Base-by-base conservation (phyloP, 805 yeast species). In the Wickerhamomyces hampshirensis region DNA sequence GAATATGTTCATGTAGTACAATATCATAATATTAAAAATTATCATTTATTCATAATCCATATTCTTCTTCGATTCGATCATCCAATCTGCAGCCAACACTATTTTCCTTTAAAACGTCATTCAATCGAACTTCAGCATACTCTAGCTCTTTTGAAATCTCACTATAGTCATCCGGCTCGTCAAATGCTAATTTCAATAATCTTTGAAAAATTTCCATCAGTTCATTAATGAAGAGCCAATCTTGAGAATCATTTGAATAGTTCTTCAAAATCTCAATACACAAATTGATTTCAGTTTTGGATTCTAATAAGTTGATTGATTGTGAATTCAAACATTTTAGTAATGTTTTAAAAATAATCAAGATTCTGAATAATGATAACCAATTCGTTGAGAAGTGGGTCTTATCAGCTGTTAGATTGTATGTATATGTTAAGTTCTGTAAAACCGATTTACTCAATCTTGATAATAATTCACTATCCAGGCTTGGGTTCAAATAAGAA, bases 311-410 rank as follows among this genome's bases (percentile, higher is more conserved):
- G 38, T 69, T 73, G 26, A 73, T 64, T 17, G 66, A 59, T 63
- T 72, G 67, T 35, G 66, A 68, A 23, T 72, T 68, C 14, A 72
- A 49, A 46, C 77, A 71, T 39, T 67, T 66, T 9, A 73, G 46
- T 16, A 71, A 57, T 1, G 72, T 67, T 30, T 72, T 69, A 50
- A 75, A 70, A 9, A 69, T 65, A 11, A 69, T 63, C 24, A 73
- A 42, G 11, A 73, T 67, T 34, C 78, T 55, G 44, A 69, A 70
- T n/a, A 72, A 53, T 1, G 73, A 65, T 26, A 71, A 62, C 78
- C 78, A 73, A 37, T 69, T 70, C 33, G 66, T 49, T 1, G 76
- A 75, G 17, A 69, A 50, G 32, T 64, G 44, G 33, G 62, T 31
- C 28, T 37, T 67, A 23, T 70, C 62, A 28, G 64, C 59, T 52